A percentile compares a stretch with the other conserved stretches of the same genome.
Evolutionary conservation across 2,329 filamentous ascomycete genomes (phyloP).

Genomic region (Rutstroemia sp.): DNA sequence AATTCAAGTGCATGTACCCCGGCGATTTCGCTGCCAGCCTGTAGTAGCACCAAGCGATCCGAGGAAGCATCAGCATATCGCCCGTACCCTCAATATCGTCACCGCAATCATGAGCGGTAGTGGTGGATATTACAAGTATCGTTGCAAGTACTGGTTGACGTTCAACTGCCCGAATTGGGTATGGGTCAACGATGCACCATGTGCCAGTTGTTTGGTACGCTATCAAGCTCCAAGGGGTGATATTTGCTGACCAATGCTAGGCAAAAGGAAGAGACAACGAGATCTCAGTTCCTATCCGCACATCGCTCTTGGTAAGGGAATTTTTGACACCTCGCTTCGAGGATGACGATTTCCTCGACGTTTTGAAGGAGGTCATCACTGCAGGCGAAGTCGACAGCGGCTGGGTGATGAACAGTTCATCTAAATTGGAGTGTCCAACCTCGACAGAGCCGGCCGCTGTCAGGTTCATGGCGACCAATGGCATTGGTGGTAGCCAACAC

Average conservation of each 20-base stretch:
- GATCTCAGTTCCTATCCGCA: not conserved
- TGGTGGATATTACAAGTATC: slow-evolving; percentile 40
- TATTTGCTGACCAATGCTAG: slow-evolving; percentile 27
- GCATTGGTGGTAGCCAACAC: slow-evolving; percentile 6
- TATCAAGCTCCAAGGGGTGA: not conserved
- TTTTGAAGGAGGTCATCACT: slow-evolving; percentile 39
- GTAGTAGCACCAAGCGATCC: slow-evolving; percentile 18
- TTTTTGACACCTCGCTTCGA: slow-evolving; percentile 39
- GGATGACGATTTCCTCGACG: slow-evolving; percentile 41
- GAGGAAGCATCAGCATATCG: not conserved
- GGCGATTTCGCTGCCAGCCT: slow-evolving; percentile 27
- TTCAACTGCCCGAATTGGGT: slow-evolving; percentile 48
- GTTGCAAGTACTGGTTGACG: slow-evolving; percentile 47
- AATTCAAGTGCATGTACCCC: not conserved
- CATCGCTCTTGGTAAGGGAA: slow-evolving; percentile 32
- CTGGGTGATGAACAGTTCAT: slow-evolving; percentile 24
- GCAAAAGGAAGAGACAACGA: slow-evolving; percentile 42
- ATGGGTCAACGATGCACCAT: slow-evolving; percentile 43
- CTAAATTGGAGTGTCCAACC: slow-evolving; percentile 16
- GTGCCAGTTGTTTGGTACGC: slow-evolving; percentile 43
- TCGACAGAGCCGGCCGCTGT: slow-evolving; percentile 18
- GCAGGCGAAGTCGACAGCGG: slow-evolving; percentile 24
- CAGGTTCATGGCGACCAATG: slow-evolving; percentile 15
- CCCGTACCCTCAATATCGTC: not conserved
- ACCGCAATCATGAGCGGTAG: slow-evolving; percentile 25